Percentiles rank a stretch among this genome's conserved stretches.
Evolutionary conservation across 2,329 filamentous ascomycete species (phyloP).

Genomic region (Penicillium fuscoglaucum): DNA sequence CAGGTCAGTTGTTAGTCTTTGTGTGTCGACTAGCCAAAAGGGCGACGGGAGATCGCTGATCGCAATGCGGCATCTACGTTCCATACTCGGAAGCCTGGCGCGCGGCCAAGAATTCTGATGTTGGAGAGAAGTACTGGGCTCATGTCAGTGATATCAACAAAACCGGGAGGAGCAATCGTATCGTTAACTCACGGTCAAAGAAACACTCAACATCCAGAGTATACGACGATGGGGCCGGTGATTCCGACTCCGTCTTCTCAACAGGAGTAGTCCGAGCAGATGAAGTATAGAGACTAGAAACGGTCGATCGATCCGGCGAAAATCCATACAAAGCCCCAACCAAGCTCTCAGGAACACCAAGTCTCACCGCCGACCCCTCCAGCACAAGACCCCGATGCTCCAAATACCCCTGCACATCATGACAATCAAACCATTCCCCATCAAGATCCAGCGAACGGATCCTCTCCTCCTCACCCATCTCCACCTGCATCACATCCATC

Average conservation of each 20-base stretch:
- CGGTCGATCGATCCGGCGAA: constrained; percentile 12
- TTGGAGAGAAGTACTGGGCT: constrained; percentile 26
- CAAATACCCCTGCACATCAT: constrained; percentile 76
- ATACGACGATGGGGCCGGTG: constrained; percentile 8
- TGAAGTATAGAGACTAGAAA: constrained; percentile 15
- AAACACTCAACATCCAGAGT: constrained; percentile 31
- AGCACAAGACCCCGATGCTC: constrained; percentile 32
- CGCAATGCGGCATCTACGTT: constrained; percentile 36
- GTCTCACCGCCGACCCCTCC: constrained; percentile 31
- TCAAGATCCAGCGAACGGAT: constrained; percentile 60
- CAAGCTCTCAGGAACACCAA: constrained; percentile 24
- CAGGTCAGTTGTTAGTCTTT: background rate
- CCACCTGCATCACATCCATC: too few relatives aligned
- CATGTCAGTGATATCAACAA: background rate
- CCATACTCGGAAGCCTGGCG: constrained; percentile 35
- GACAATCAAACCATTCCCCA: constrained; percentile 73
- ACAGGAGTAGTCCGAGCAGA: background rate
- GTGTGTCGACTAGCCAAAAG: constrained; percentile 3
- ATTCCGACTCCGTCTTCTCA: background rate
- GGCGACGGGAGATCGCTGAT: constrained; percentile 18
- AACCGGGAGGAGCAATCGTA: background rate
- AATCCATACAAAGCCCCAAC: constrained; percentile 14
- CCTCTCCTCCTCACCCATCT: constrained; percentile 25
- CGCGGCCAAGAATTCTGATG: constrained; percentile 36
- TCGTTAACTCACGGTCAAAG: constrained; percentile 25